Base-by-base conservation (phyloP, 768 basidiomycete genomes). In the Termitomyces sp. region DNA sequence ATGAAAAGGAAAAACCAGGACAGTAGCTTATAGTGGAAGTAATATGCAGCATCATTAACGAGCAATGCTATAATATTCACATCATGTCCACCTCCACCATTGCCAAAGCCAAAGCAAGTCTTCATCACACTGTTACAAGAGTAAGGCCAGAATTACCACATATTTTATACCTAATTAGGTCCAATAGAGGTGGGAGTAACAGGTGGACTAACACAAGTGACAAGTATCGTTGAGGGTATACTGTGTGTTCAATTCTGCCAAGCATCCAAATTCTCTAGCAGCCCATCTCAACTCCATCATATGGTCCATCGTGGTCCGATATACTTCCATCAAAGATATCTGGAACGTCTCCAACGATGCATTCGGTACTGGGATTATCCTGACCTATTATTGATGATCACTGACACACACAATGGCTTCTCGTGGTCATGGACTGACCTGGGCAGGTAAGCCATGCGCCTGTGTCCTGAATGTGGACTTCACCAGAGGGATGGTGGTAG, bases 361-460 rank as follows among this genome's bases (percentile, higher is more conserved):
- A 87, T 54, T 74, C 64, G 3, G 43, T 57, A 58, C 75, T 77
- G 2, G 73, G 56, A 60, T 87, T 86, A 55, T 86, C 85, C 57
- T 87, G 79, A 5, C 83, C 81, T 81, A 45, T 32, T 46, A 5
- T 32, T 1, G 6, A 32, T 32, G 11, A 21, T 46, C 3, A 46
- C 19, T 11, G 4, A 10, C 10, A 14, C n/a, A 14, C n/a, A 11
- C 12, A 3, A 21, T 7, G 19, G 26, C 8, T 32, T 30, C 17
- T 51, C 1, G 30, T 8, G 22, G 42, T 43, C 37, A 21, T 35
- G 14, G 10, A 53, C 60, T 53, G 55, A 76, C 83, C 81, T 11
- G 84, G 76, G 58, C 87, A 88, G 17, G 70, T 63, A 14, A 74
- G 67, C 84, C 86, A 88, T 49, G 71, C 68, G 0, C 70, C 72